phyloP scores from a whole-genome alignment of 1,139 yeast genomes.

The Debaryomyces subglobosus region DNA sequence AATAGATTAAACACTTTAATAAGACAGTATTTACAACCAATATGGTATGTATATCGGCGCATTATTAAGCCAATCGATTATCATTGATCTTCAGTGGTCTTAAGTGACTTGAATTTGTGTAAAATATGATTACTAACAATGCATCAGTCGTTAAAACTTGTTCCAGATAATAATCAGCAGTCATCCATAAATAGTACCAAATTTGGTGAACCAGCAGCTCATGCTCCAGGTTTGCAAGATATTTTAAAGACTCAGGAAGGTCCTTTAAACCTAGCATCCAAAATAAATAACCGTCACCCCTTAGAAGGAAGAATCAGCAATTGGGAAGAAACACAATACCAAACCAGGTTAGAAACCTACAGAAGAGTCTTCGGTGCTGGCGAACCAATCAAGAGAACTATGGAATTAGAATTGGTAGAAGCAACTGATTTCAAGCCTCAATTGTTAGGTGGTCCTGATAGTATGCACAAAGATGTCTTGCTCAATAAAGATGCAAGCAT shows the following conservation, averaged over 20 bases:
- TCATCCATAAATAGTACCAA: slow-evolving; percentile 49
- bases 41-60: neutral
- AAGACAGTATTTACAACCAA: neutral
- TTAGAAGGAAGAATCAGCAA: slow-evolving; percentile 70
- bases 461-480: slow-evolving; percentile 77
- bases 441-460: slow-evolving; percentile 54
- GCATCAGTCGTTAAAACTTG: slow-evolving; percentile 48
- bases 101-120: neutral
- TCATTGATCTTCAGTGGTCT: neutral
- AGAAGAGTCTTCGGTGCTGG: slow-evolving; percentile 90
- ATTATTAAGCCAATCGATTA: neutral
- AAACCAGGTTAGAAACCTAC: slow-evolving; percentile 73
- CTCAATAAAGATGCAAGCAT: slow-evolving; percentile 72
- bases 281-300: slow-evolving; percentile 85
- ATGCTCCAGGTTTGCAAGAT: slow-evolving; percentile 66
- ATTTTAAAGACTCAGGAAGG: slow-evolving; percentile 60
- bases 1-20: neutral
- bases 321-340: slow-evolving; percentile 82
- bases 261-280: slow-evolving; percentile 63
- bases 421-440: slow-evolving; percentile 74
- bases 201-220: slow-evolving; percentile 56
- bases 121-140: slow-evolving; percentile 13
- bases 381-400: slow-evolving; percentile 86
- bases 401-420: slow-evolving; percentile 80
- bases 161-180: slow-evolving; percentile 48